Base-by-base conservation (phyloP, 768 basidiomycete species). In the Boletus pseudo-olivaceus region DNA sequence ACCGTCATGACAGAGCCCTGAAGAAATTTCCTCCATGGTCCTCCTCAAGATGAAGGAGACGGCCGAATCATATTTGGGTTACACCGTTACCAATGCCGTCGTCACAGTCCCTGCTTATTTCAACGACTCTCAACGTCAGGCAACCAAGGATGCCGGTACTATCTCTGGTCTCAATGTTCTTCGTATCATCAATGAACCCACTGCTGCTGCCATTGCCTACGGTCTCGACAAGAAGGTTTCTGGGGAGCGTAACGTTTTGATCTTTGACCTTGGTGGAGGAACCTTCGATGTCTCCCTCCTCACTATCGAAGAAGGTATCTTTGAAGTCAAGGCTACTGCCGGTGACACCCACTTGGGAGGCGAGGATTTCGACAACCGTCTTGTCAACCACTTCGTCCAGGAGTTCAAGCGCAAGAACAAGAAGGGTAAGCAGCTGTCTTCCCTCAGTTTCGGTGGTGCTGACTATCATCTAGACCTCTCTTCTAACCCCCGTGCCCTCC, bases 151-250 rank as follows among this genome's bases (percentile, higher is more conserved):
- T 67, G 94, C 96, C 35, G 96, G 96, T 63, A 84, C 83, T 56
- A 98, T 98, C 66, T 82, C 93, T 19, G 96, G 96, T 58, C 76
- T 98, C 61, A 93, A 96, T 70, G 90, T 98, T 57, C 90, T 96
- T 67, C 93, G 96, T 77, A 97, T 98, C 73, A 96, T 98, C 78
- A 98, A 98, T 77, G 96, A 98, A 74, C 94, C 96, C 37, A 98
- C 96, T 44, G 96, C 96, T 38, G 96, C 96, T 49, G 95, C 95
- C 59, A 98, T 98, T 67, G 95, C 95, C 34, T 98, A 98, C 75
- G 95, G 95, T 77, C 90, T 98, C 49, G 95, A 98, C 78, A 93
- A 94, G 78, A 92, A 96, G 76, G 85, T 89, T 54, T 71, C 72
- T 30, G 87, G 90, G 60, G 95, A 98, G 75, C 88, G 89, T 57